Conservation (phyloP, 2,329 filamentous ascomycete genomes). For the Stachybotrys chartarum region DNA sequence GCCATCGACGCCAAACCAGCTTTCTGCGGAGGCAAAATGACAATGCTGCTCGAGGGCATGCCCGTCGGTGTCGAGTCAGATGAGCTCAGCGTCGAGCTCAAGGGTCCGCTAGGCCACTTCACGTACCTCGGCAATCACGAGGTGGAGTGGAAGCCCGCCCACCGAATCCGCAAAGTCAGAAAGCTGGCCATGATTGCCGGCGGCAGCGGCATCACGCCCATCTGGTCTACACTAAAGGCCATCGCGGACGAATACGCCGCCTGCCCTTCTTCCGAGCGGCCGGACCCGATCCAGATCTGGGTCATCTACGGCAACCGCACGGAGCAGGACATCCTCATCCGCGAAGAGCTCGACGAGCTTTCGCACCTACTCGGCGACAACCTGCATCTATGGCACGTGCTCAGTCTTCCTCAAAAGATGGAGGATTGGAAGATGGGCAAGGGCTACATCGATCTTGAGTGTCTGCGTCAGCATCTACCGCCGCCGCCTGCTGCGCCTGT, state of each 20-base stretch:
- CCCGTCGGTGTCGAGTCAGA: conserved; percentile 43
- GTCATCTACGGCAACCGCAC: conserved; percentile 73
- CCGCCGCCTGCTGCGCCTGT: conserved; percentile 35
- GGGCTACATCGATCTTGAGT: background rate
- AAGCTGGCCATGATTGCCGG: conserved; percentile 82
- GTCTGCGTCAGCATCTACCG: background rate
- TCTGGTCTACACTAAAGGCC: conserved; percentile 74
- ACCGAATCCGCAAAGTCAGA: conserved; percentile 47
- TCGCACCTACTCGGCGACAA: conserved; percentile 32
- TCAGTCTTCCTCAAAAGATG: conserved; percentile 59
- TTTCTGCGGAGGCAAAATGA: conserved; percentile 70
- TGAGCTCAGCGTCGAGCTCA: conserved; percentile 66
- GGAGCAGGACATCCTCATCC: conserved; percentile 78
- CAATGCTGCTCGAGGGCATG: conserved; percentile 66
- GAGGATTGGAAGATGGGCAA: conserved; percentile 62
- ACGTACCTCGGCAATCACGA: conserved; percentile 64
- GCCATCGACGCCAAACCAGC: conserved; percentile 36
- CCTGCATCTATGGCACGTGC: conserved; percentile 50
- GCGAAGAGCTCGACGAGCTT: conserved; percentile 61
- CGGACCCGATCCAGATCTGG: conserved; percentile 60
- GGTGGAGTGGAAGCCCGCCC: conserved; percentile 47
- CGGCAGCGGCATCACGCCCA: conserved; percentile 87
- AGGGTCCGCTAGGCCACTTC: conserved; percentile 82
- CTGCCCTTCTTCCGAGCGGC: conserved; percentile 30
- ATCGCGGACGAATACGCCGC: conserved; percentile 28